Base-by-base conservation (phyloP, 2,329 filamentous ascomycete genomes). In the Blastomyces parvus region DNA sequence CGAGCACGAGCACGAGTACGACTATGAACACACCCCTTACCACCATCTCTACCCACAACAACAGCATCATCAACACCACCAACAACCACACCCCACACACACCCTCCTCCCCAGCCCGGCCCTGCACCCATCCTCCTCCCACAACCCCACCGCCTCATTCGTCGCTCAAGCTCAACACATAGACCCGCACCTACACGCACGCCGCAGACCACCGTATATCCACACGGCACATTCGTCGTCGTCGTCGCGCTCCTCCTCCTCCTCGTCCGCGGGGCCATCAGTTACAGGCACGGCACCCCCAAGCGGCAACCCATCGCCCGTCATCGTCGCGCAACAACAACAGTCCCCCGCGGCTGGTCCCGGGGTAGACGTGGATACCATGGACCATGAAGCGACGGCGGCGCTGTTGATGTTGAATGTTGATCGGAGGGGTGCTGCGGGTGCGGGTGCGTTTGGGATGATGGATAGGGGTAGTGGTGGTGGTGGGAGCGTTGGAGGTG, bases 341-440 rank as follows among this genome's bases (percentile, higher is more conserved):
- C 40, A 14, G 1, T 30, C 3, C 30, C 30, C 40, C 13, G 40
- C 11, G 68, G 53, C 74, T 77, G 42, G 76, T 81, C 64, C 30
- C 30, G 30, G 30, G 3, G 72, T 77, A 8, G 77, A 80, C 7
- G 78, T 80, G 7, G 80, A 83, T 63, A 80, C 30, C 3, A 30
- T 89, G 46, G 88, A 90, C 66, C 87, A 91, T 65, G 90, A 94
- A 73, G 92, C 91, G 0, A 94, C 91, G 8, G 88, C 90, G 14
- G 92, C 91, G 2, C 74, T 96, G 68, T 76, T 96, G 73, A 96
- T 96, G 91, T 79, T 97, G 64, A 95, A 92, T 68, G 86, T 82
- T 62, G 91, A 94, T 73, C 84, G 90, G 50, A 82, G 90, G 44
- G 81, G 46, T 13, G 40, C 58, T 62, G 90, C 94, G 72, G 81